These are phyloP conservation scores for Serendipita sp. DNA, from an alignment of 768 basidiomycete species.

Conservation along the genomic window DNA sequence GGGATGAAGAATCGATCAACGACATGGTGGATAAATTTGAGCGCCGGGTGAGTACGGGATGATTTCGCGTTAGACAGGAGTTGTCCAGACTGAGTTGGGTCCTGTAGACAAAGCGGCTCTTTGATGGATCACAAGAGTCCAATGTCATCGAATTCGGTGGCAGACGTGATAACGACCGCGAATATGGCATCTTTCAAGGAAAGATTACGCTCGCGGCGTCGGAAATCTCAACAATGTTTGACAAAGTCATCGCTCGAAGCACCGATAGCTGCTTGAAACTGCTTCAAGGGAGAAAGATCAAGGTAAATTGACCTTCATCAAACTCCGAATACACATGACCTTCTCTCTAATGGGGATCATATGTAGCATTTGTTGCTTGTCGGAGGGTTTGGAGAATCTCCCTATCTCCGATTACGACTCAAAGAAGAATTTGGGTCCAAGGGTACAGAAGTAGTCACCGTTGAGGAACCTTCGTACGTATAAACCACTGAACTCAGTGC, in stretches of 20 bases:
- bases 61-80: too few species aligned
- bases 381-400: background rate
- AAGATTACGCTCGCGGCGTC: background rate
- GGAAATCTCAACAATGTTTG: background rate
- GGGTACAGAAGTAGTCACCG: background rate
- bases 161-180: background rate
- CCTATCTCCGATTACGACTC: background rate
- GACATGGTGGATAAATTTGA: conserved; percentile 32
- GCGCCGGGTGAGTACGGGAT: conserved; percentile 15
- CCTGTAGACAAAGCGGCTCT: background rate
- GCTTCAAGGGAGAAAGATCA: background rate
- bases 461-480: background rate
- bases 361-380: background rate
- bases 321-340: background rate
- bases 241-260: background rate
- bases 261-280: background rate
- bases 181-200: background rate
- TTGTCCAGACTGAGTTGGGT: too few species aligned
- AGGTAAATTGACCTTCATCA: background rate
- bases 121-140: background rate
- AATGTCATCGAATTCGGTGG: background rate
- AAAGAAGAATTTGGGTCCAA: background rate
- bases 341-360: background rate
- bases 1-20: conserved; percentile 25
- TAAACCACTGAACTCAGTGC: background rate